A percentile compares a stretch with the other conserved stretches of the same genome.
phyloP scores from a whole-genome alignment of 164 flowering plant genomes.

The Kingdonia uniflora region DNA sequence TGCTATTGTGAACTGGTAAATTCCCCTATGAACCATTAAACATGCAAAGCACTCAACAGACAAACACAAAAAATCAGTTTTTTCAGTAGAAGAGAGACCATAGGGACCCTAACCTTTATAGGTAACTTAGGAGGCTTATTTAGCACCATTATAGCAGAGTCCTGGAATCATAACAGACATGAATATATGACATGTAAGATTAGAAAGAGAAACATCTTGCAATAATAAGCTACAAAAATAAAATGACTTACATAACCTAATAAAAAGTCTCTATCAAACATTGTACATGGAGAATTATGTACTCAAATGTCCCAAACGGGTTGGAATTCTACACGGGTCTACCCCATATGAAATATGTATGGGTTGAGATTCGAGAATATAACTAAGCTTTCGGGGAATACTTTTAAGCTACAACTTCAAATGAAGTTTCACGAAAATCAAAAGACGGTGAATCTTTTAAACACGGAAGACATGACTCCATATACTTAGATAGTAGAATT shows the following conservation, averaged over 20 bases:
- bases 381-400: no score
- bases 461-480: no score
- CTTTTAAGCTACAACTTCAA: no score
- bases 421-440: no score
- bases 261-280: no score
- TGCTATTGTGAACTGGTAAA: conserved; percentile 87
- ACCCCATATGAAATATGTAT: no score
- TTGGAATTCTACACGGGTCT: background rate
- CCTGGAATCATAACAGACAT: conserved; percentile 37
- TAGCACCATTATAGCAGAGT: conserved; percentile 68
- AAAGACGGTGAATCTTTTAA: no score
- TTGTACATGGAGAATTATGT: background rate
- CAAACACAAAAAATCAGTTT: background rate
- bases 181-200: background rate
- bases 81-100: no score
- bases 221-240: no score
- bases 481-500: no score
- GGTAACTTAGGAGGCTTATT: conserved; percentile 92
- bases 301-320: background rate
- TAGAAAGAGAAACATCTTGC: background rate
- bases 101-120: conserved; percentile 46
- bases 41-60: conserved; percentile 6
- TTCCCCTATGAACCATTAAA: conserved; percentile 38
- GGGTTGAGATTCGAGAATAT: no score
- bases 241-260: background rate